Base-by-base conservation (phyloP, 306 rosid species). In the Ceratonia siliqua region DNA sequence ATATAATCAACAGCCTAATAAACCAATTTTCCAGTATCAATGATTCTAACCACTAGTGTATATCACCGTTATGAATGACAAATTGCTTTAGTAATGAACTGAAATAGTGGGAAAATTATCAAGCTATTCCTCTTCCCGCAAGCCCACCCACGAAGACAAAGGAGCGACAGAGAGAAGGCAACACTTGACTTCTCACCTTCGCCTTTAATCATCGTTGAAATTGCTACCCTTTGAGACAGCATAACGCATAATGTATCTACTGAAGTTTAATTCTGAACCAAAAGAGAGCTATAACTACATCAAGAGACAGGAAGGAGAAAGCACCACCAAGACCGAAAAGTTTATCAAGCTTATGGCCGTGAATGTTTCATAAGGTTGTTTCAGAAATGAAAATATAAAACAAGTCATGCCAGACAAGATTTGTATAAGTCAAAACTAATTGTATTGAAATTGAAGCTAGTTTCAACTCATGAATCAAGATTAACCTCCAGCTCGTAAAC, bases 401-500 rank as follows among this genome's bases (percentile, higher is more conserved):
- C 58, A 18, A 46, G 17, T 18, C 24, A 17, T 6, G 36, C 28
- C 54, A 24, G 22, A 55, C 28, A 38, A 39, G 55, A 18, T 36
- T 24, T 13, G 17, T 3, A 11, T 5, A 3, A 72, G 21, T 39
- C 5, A 25, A 27, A 28, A 11, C 32, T 39, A 22, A 20, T 24
- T 72, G 22, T 33, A 62, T 42, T 39, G 78, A 58, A 53, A 73
- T 68, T 79, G 27, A 14, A 39, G 61, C 6, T 48, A 20, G 17
- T 64, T 22, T 20, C 28, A 56, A 75, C 56, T 25, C 56, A 52
- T 48, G 32, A 62, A 46, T 49, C 8, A 74, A 36, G 14, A 62
- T 46, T 28, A 24, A 42, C 30, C 62, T 56, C 2, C n/a, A n/a
- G n/a, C 36, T 4, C 20, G 38, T 22, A 58, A 57, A 63, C 70